These are phyloP conservation scores for Lizonia empirigonia DNA, from an alignment of 2,329 filamentous ascomycete species.

Conservation along the genomic window DNA sequence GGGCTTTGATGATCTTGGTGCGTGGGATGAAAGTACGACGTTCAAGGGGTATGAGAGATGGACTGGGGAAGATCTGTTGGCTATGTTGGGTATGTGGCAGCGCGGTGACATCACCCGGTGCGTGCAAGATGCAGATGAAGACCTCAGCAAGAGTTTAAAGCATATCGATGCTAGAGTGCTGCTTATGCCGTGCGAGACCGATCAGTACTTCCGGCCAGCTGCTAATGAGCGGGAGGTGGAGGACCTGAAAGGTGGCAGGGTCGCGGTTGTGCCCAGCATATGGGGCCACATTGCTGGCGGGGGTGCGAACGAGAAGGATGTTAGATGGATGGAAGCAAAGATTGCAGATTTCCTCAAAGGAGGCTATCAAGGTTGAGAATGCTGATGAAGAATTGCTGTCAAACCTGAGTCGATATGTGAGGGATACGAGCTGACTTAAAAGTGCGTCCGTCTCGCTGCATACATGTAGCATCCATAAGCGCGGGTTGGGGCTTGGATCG, in stretches of 20 bases:
- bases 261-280: constrained; percentile 45
- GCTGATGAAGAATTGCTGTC: not conserved
- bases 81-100: constrained; percentile 51
- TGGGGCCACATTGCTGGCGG: constrained; percentile 52
- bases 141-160: constrained; percentile 43
- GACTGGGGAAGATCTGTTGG: constrained; percentile 48
- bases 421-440: not conserved
- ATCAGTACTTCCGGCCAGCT: constrained; percentile 51
- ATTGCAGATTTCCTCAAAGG: constrained; percentile 17
- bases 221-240: constrained; percentile 48
- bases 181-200: constrained; percentile 50
- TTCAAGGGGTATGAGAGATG: constrained; percentile 29
- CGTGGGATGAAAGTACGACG: constrained; percentile 38
- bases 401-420: not conserved
- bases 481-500: too few species aligned
- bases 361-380: not conserved
- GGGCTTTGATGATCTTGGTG: constrained; percentile 33
- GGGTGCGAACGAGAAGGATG: constrained; percentile 43
- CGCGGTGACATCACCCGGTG: constrained; percentile 47
- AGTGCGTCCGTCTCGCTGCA: too few species aligned
- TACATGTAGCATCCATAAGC: too few species aligned
- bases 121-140: constrained; percentile 26
- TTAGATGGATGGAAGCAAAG: constrained; percentile 27
- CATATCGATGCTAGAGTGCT: constrained; percentile 46
- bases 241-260: constrained; percentile 37